Conservation (phyloP, 139 green algal genomes). For the Penium margaritaceum region DNA sequence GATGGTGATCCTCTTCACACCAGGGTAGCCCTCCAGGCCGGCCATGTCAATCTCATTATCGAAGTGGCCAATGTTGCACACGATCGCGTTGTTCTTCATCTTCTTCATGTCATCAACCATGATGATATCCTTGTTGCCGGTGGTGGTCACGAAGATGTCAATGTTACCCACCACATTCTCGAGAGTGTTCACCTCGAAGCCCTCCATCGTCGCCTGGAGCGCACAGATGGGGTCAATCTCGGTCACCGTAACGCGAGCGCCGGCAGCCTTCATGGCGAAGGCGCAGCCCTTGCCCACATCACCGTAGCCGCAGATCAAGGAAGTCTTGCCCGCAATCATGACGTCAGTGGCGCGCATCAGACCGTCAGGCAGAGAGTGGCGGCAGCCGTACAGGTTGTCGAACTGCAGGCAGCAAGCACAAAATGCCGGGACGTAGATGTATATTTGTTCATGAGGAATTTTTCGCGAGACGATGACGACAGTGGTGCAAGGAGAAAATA, state of each 20-base stretch:
- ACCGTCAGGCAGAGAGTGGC: slow-evolving; percentile 96
- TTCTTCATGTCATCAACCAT: slow-evolving; percentile 91
- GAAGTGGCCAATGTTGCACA: slow-evolving; percentile 99
- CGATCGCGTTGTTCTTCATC: slow-evolving; percentile 99
- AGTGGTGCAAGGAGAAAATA: too few species aligned
- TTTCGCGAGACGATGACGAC: too few species aligned
- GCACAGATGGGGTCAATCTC: slow-evolving; percentile 99
- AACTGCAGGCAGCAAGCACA: slow-evolving; percentile 68
- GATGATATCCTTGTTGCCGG: slow-evolving; percentile 98
- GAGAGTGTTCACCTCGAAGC: slow-evolving; percentile 69
- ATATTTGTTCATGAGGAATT: too few species aligned
- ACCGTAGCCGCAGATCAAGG: slow-evolving; percentile 85
- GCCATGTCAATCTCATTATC: slow-evolving; percentile 99
- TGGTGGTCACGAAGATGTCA: slow-evolving; percentile 99
- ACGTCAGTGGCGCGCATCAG: slow-evolving; percentile 99
- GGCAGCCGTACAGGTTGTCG: slow-evolving; percentile 99
- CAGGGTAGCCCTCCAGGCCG: slow-evolving; percentile 71
- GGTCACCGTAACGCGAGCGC: slow-evolving; percentile 76
- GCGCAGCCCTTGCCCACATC: slow-evolving; percentile 98
- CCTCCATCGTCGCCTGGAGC: slow-evolving; percentile 88
- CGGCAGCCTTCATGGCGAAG: slow-evolving; percentile 89
- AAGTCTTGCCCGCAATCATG: slow-evolving; percentile 75
- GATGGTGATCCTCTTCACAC: slow-evolving; percentile 96
- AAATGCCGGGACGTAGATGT: too few species aligned
- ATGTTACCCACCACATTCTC: slow-evolving; percentile 73